Evolutionary conservation across 768 basidiomycete species (phyloP), one percentile per base, ranked within the genome.

Genomic region (Kwoniella europaea): DNA sequence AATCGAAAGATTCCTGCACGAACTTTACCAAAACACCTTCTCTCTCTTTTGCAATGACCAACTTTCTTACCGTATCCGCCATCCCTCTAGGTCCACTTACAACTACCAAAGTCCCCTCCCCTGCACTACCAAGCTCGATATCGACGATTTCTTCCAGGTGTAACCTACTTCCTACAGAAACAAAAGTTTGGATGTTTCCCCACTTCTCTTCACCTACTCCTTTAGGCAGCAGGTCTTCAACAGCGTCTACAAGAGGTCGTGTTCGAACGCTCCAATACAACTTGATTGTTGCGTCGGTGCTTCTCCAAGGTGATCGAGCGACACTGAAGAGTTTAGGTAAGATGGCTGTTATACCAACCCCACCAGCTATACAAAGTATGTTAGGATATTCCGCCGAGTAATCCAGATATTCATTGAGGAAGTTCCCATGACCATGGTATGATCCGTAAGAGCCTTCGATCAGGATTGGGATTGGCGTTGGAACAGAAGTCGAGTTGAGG

Each of bases 81-180:
- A 59, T 59, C 16, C 57, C 57, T 41, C 13, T 59, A 22, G 57
- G 57, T 13, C 57, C 57, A 59, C 57, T 59, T 3, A 59, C 57
- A 4, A 59, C 24, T 59, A 59, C 57, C 29, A 59, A 41, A 3
- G 27, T 59, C 3, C 57, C 27, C 29, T 27, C 18, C 46, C 46
- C 18, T 18, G 12, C 46, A 13, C 46, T 18, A 15, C 9, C 46
- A 29, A 59, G 29, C 29, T 59, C 57, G 9, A 12, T 15, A 59
- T 59, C 57, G 57, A 59, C 5, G 16, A 59, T 59, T 24, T 59
- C 57, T n/a, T 59, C 27, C n/a, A 59, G 35, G 24, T 59, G 57
- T n/a, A 59, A 16, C 13, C 57, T 27, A 6, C 0, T 59, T 41
- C 57, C 57, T 22, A 59, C 27, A 0, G 12, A 15, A n/a, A 59